A percentile compares a stretch with the other conserved stretches of the same genome.
Evolutionary conservation across 23 red algal genomes (phyloP).

Genomic region (Porphyridium purpureum): DNA sequence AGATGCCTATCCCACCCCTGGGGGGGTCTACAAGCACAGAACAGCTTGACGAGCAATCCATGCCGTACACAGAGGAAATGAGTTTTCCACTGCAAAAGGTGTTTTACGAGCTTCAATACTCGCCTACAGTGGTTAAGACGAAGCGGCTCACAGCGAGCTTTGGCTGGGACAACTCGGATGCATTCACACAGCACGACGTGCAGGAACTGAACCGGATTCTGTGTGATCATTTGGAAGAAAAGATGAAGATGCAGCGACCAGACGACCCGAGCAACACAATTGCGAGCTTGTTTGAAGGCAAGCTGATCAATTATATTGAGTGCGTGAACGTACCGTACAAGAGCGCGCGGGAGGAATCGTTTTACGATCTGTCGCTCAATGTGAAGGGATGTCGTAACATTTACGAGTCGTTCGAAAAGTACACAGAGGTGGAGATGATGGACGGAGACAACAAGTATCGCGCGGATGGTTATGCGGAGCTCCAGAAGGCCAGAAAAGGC

Average conservation of each 20-base stretch:
- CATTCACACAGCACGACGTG: conserved; percentile 95
- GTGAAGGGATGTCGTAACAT: conserved; percentile 74
- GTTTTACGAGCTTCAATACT: conserved; percentile 91
- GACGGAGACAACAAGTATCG: conserved; percentile 97
- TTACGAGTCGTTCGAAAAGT: conserved; percentile 95
- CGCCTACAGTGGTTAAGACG: conserved; percentile 61
- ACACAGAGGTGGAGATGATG: conserved; percentile 92
- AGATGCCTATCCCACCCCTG: conserved; percentile 56
- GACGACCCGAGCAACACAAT: conserved; percentile 45
- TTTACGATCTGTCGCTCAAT: conserved; percentile 92
- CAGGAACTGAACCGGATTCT: conserved; percentile 95
- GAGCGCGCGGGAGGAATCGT: conserved; percentile 51
- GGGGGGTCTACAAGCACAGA: conserved; percentile 5
- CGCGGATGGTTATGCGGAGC: conserved; percentile 75
- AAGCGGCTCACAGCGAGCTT: conserved; percentile 87
- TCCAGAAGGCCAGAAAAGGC: conserved; percentile 80
- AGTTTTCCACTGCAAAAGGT: conserved; percentile 88
- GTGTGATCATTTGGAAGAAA: conserved; percentile 81
- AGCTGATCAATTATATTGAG: conserved; percentile 64
- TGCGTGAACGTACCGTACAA: conserved; percentile 77
- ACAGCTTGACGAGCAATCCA: no score
- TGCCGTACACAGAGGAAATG: no score
- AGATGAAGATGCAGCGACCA: conserved; percentile 58
- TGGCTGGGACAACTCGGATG: conserved; percentile 89
- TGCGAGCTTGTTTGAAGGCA: conserved; percentile 70